A percentile compares a stretch with the other conserved stretches of the same genome.
phyloP scores from a whole-genome alignment of 345 rosid genomes.

The Moricandia moricandioides region DNA sequence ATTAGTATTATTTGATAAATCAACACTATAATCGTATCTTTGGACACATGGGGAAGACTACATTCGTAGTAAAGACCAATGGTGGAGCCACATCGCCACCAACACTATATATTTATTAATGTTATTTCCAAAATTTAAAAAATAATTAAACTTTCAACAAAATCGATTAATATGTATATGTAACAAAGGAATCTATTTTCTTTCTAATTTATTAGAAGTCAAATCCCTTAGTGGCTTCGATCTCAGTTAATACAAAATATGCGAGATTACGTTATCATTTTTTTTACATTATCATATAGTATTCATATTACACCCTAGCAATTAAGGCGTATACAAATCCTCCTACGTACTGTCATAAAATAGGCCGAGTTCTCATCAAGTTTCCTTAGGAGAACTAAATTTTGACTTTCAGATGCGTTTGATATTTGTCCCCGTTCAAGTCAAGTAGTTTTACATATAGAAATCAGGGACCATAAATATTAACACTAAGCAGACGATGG shows the following conservation, averaged over 20 bases:
- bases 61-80: slow-evolving; percentile 8
- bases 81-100: slow-evolving; percentile 39
- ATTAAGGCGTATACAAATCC: not conserved
- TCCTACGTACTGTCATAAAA: too few species aligned
- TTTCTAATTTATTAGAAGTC: not conserved
- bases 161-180: too few species aligned
- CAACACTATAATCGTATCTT: slow-evolving; percentile 19
- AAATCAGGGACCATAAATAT: slow-evolving; percentile 7
- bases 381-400: not conserved
- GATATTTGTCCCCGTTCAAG: not conserved
- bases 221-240: slow-evolving; percentile 24
- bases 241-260: slow-evolving; percentile 9
- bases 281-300: too few species aligned
- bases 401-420: slow-evolving; percentile 7
- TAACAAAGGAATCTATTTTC: not conserved
- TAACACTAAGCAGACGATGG: slow-evolving; percentile 1
- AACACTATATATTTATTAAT: slow-evolving; percentile 3
- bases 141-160: too few species aligned
- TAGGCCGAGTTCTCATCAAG: not conserved
- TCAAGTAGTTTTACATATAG: not conserved
- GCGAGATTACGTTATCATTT: slow-evolving; percentile 4
- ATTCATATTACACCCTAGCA: not conserved
- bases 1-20: not conserved
- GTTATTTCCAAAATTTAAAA: too few species aligned
- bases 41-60: slow-evolving; percentile 37